phyloP scores from a whole-genome alignment of 192 early-diverging fungal genomes.

The Neocallimastix lanati region DNA sequence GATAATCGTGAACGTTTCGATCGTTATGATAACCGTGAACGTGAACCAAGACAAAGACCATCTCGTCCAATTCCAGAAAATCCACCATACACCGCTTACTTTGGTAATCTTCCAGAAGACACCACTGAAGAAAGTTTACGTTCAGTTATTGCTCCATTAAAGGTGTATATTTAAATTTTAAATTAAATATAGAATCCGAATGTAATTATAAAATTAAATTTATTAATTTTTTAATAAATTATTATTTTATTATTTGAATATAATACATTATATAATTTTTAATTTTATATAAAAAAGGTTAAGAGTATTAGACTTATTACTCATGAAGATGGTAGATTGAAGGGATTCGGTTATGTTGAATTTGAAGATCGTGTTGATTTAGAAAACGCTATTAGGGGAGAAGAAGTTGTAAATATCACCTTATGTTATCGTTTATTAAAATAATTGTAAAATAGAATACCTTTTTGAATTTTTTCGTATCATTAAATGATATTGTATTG shows the following conservation, averaged over 20 bases:
- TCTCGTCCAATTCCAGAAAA: not conserved
- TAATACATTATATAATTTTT: no score
- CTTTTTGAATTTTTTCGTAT: no score
- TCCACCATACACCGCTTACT: constrained; percentile 74
- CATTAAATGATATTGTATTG: no score
- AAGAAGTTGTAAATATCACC: not conserved
- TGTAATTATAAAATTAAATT: no score
- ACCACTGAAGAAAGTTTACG: constrained; percentile 55
- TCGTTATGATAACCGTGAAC: not conserved
- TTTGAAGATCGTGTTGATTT: constrained; percentile 42
- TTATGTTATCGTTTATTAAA: no score
- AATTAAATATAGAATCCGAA: no score
- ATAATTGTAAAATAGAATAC: no score
- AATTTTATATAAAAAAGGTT: no score
- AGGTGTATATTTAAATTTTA: constrained; percentile 21
- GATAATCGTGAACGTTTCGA: not conserved
- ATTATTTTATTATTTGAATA: no score
- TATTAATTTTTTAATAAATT: no score
- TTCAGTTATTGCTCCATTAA: constrained; percentile 49
- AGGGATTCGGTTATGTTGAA: constrained; percentile 93
- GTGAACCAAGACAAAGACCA: not conserved
- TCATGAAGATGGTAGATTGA: constrained; percentile 53
- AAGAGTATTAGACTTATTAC: constrained; percentile 63
- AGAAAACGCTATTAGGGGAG: constrained; percentile 14
- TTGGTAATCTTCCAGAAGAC: constrained; percentile 83